Evolutionary conservation across 208 protist genomes (phyloP).

Genomic region (Porcisia hertigi): DNA sequence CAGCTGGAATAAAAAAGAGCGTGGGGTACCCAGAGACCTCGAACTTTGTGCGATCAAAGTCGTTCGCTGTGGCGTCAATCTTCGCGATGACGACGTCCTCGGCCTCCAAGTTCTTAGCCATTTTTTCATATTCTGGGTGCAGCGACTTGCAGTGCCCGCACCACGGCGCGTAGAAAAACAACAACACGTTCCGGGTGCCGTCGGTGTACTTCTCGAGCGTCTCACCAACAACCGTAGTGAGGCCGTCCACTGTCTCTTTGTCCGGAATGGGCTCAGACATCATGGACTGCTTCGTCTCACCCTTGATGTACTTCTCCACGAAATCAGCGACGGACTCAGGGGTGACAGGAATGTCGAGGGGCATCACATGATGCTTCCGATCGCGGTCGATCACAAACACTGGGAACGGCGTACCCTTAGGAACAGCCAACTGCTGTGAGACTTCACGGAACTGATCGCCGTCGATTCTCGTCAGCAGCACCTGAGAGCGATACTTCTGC

Average conservation of each 20-base stretch:
- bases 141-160: slow-evolving; percentile 96
- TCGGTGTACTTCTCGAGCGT: slow-evolving; percentile 58
- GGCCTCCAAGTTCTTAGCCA: slow-evolving; percentile 58
- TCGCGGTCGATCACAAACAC: slow-evolving; percentile 72
- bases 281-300: slow-evolving; percentile 42
- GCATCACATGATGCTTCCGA: slow-evolving; percentile 57
- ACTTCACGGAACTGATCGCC: slow-evolving; percentile 65
- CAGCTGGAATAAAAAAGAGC: slow-evolving; percentile 79
- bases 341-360: slow-evolving; percentile 41
- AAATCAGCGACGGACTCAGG: slow-evolving; percentile 53
- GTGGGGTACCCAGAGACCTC: slow-evolving; percentile 83
- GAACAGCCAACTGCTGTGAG: slow-evolving; percentile 60
- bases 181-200: slow-evolving; percentile 84
- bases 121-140: slow-evolving; percentile 76
- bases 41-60: slow-evolving; percentile 46
- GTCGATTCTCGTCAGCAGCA: slow-evolving; percentile 82
- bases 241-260: slow-evolving; percentile 68
- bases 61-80: slow-evolving; percentile 79
- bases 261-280: slow-evolving; percentile 69
- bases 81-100: slow-evolving; percentile 81
- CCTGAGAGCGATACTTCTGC: slow-evolving; percentile 66
- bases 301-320: slow-evolving; percentile 54
- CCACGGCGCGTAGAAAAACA: slow-evolving; percentile 97
- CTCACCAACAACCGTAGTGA: slow-evolving; percentile 81
- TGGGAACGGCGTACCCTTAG: slow-evolving; percentile 63